Evolutionary conservation across 1,284 basidiomycete species (phyloP).

Genomic region (Ustilago shanxiensis): DNA sequence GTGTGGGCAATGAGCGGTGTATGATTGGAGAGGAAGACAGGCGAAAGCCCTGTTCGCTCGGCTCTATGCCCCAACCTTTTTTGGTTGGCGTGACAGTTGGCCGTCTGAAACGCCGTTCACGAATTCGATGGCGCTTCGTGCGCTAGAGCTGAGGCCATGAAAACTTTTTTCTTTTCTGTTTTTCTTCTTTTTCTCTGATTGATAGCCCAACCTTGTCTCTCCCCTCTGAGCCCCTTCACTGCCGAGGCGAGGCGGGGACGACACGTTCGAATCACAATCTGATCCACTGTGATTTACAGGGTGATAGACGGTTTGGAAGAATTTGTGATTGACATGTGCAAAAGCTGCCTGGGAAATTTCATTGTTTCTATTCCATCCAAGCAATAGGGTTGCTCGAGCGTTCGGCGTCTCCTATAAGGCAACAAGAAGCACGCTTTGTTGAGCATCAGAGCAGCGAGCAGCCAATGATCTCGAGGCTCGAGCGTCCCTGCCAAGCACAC

Average conservation of each 20-base stretch:
- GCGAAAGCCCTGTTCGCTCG: neutral
- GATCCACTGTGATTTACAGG: neutral
- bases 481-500: neutral
- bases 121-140: neutral
- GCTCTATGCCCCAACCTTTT: slow-evolving; percentile 8
- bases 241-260: slow-evolving; percentile 3
- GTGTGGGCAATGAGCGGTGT: slow-evolving; percentile 2
- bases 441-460: slow-evolving; percentile 7
- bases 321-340: slow-evolving; percentile 9
- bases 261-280: neutral
- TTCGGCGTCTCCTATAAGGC: neutral
- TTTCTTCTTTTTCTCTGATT: slow-evolving; percentile 2
- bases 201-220: slow-evolving; percentile 3
- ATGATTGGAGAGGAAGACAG: slow-evolving; percentile 9
- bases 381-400: no score
- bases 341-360: neutral
- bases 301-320: neutral
- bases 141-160: neutral
- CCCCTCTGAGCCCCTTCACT: neutral
- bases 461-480: neutral
- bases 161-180: slow-evolving; percentile 11
- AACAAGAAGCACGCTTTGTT: neutral
- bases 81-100: neutral
- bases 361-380: no score
- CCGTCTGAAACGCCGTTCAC: slow-evolving; percentile 1